phyloP scores from a whole-genome alignment of 148 eudicot genomes.

The Rhododendron griersonianum region DNA sequence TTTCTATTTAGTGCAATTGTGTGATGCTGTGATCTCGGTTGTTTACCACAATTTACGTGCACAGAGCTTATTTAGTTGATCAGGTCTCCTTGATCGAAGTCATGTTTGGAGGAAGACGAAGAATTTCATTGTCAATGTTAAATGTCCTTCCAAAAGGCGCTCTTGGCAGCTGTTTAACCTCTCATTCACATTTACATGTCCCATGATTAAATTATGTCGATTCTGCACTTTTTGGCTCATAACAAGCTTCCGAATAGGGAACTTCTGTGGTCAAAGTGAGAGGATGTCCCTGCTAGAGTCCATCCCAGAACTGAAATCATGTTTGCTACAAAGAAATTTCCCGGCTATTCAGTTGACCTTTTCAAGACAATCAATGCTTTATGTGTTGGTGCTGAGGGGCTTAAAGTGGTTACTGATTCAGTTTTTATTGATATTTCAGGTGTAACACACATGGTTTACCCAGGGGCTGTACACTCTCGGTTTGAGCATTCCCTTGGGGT shows the following conservation, averaged over 20 bases:
- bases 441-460: conserved; percentile 51
- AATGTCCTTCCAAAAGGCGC: background rate
- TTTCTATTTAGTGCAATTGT: background rate
- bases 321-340: background rate
- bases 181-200: background rate
- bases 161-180: background rate
- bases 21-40: background rate
- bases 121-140: background rate
- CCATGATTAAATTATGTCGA: background rate
- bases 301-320: background rate
- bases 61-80: conserved; percentile 1
- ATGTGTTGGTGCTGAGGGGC: background rate
- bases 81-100: background rate
- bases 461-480: conserved; percentile 71
- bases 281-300: background rate
- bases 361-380: background rate
- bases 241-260: background rate
- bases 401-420: conserved; percentile 6
- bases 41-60: background rate
- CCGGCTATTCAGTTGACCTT: background rate
- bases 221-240: background rate
- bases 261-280: background rate
- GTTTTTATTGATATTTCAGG: conserved; percentile 27
- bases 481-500: conserved; percentile 77
- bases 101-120: background rate